Evolutionary conservation across 2,329 filamentous ascomycete genomes (phyloP).

Genomic region (Iodosphaeria phyllophila): DNA sequence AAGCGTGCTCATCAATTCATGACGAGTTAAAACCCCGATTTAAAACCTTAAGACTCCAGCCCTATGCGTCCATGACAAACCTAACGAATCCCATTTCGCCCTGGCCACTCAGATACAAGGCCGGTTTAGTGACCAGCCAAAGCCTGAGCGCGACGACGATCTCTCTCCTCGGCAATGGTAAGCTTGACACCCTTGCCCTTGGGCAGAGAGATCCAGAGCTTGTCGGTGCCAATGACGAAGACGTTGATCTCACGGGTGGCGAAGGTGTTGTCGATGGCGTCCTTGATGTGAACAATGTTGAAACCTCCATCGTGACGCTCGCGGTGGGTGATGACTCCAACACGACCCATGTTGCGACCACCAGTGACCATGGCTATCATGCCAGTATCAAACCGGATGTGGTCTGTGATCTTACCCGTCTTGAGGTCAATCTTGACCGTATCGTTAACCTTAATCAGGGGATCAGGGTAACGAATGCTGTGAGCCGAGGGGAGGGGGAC

Average conservation of each 20-base stretch:
- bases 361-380: constrained; percentile 96
- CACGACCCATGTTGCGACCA: constrained; percentile 99
- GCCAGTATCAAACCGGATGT: constrained; percentile 97
- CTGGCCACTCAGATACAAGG: no score
- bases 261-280: constrained; percentile 99
- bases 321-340: constrained; percentile 99
- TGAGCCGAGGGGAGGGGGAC: constrained; percentile 9
- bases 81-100: constrained; percentile 9
- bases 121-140: constrained; percentile 31
- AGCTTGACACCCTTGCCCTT: constrained; percentile 99
- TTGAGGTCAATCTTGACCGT: constrained; percentile 97
- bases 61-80: constrained; percentile 15
- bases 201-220: constrained; percentile 98
- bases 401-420: constrained; percentile 96
- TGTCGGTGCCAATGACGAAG: constrained; percentile 95
- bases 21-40: constrained; percentile 13
- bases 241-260: constrained; percentile 99
- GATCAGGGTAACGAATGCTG: constrained; percentile 99
- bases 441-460: constrained; percentile 98
- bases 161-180: constrained; percentile 95
- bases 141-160: constrained; percentile 66
- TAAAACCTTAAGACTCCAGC: constrained; percentile 17
- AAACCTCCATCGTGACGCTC: constrained; percentile 99
- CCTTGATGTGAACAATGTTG: constrained; percentile 99
- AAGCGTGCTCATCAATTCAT: constrained; percentile 6